These are phyloP conservation scores for Cercospora zeae-maydis DNA, from an alignment of 2,329 filamentous ascomycete genomes.

Conservation along the genomic window DNA sequence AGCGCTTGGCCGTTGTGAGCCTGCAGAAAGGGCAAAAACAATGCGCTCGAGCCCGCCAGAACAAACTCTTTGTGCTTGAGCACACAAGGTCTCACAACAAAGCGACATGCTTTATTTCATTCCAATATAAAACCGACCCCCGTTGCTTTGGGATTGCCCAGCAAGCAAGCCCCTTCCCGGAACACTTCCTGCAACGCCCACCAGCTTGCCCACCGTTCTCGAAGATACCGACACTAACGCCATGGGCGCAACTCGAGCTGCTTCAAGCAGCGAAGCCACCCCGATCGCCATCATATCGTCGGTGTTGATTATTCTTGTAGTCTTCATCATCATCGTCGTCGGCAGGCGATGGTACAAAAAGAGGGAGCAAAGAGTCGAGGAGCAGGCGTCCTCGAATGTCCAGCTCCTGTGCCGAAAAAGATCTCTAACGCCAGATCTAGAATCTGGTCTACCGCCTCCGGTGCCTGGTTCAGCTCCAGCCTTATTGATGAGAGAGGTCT, in stretches of 20 bases:
- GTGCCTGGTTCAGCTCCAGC: background rate
- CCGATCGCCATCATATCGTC: background rate
- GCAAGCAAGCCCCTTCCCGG: background rate
- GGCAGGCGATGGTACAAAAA: background rate
- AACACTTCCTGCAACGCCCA: background rate
- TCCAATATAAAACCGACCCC: background rate
- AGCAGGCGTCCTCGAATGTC: background rate
- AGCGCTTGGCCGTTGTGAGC: background rate
- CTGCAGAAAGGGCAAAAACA: background rate
- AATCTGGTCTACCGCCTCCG: background rate
- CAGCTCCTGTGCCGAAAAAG: background rate
- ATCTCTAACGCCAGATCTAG: background rate
- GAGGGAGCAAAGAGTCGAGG: background rate
- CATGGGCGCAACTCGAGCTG: slow-evolving; percentile 4
- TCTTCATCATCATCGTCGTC: background rate
- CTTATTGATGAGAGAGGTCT: background rate
- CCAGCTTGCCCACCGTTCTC: background rate
- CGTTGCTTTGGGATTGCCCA: background rate
- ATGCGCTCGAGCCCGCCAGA: background rate
- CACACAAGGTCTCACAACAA: background rate
- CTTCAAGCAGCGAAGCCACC: background rate
- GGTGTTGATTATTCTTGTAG: background rate
- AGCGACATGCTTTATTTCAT: background rate
- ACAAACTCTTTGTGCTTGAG: background rate
- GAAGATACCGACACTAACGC: background rate